A percentile compares a stretch with the other conserved stretches of the same genome.
Evolutionary conservation across 768 basidiomycete species (phyloP).

Genomic region (Chlorophyllum brunneum): DNA sequence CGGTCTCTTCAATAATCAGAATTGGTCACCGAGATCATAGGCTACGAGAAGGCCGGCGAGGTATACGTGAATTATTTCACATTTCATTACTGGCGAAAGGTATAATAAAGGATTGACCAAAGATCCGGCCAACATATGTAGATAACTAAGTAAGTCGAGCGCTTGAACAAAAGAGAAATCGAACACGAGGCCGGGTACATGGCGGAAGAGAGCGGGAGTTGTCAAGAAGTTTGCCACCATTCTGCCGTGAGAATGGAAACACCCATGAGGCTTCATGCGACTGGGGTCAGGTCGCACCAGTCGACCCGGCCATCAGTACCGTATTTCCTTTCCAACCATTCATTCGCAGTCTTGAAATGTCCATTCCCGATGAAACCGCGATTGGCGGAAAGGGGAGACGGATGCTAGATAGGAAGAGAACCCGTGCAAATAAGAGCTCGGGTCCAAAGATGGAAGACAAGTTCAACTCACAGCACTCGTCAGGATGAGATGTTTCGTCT

Average conservation of each 20-base stretch:
- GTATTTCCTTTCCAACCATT: conserved; percentile 81
- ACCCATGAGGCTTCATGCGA: not conserved
- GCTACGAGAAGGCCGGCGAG: too few relatives aligned
- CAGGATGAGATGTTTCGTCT: conserved; percentile 81
- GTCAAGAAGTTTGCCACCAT: not conserved
- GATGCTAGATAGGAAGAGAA: conserved; percentile 54
- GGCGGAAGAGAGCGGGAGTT: not conserved
- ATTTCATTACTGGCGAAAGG: too few relatives aligned
- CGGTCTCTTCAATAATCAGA: too few relatives aligned
- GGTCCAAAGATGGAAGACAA: conserved; percentile 4
- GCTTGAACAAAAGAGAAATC: too few relatives aligned
- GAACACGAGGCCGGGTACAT: not conserved
- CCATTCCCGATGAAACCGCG: conserved; percentile 85
- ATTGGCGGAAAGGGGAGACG: conserved; percentile 75
- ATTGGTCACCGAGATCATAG: too few relatives aligned
- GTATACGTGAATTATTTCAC: too few relatives aligned
- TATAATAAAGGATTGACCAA: too few relatives aligned
- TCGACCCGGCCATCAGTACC: conserved; percentile 68
- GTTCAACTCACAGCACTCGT: conserved; percentile 59
- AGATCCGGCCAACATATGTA: too few relatives aligned
- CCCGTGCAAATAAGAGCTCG: conserved; percentile 1
- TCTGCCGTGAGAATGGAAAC: conserved; percentile 3
- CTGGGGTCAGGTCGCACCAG: conserved; percentile 45
- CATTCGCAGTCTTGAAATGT: conserved; percentile 84
- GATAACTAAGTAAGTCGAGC: too few relatives aligned